Base-by-base conservation (phyloP, 306 rosid genomes). In the Purshia tridentata region DNA sequence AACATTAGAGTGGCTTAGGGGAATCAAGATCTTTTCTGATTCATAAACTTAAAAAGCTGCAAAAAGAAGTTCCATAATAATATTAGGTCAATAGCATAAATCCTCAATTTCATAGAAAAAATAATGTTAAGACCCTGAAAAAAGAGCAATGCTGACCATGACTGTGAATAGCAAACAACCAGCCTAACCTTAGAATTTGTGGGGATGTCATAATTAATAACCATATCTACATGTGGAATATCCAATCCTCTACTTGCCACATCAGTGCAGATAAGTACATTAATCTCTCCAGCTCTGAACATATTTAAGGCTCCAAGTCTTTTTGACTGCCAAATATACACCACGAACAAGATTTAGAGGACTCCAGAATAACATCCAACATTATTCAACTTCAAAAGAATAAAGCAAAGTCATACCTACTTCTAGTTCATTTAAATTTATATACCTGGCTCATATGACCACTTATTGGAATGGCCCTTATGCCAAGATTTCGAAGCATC, bases 201-300 rank as follows among this genome's bases (percentile, higher is more conserved):
- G 45, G 98, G 96, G 62, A 91, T 89, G 65, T 93, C 96, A 77
- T 91, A 93, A 81, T 91, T 93, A 69, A 93, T 93, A 74, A 93
- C 97, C 90, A 89, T 54, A 78, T 93, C 96, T 7, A 93, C 92
- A 0, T 90, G 69, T 19, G 97, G 97, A 58, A 88, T 88, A 82
- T 93, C 98, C 55, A 93, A 82, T 72, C 98, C 97, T 83, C 97
- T 85, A 77, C 98, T 91, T 44, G 97, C 97, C 76, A 89, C 97
- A 54, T 93, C 97, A 37, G 98, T 93, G 82, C 97, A 89, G 52
- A 93, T 77, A 71, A 93, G 96, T 74, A 86, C 81, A 77, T 89
- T 93, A 83, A 88, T 84, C 40, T 83, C 85, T 45, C 98, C 97
- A 8, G 96, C 87, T 86, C 88, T 93, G 87, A 93, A 93, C 79